Percentiles rank a stretch among this genome's conserved stretches.
phyloP scores from a whole-genome alignment of 345 rosid species.

The Moringa oleifera region DNA sequence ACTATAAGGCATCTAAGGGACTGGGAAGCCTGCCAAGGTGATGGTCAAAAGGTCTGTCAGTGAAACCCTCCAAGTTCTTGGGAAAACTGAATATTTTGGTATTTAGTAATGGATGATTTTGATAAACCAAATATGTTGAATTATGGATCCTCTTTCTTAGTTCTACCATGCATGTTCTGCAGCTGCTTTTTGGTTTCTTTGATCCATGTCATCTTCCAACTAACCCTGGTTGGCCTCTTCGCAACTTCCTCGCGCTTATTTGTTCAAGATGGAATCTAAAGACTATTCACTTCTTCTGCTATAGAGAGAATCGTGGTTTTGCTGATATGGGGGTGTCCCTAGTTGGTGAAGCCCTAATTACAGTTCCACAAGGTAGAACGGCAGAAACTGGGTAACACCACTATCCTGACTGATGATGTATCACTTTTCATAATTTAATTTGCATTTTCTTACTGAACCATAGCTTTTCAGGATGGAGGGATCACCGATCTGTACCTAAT shows the following conservation, averaged over 20 bases:
- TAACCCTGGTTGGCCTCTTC: constrained; percentile 97
- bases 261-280: constrained; percentile 68
- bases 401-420: constrained; percentile 11
- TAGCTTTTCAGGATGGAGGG: constrained; percentile 42
- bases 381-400: constrained; percentile 32
- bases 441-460: constrained; percentile 8
- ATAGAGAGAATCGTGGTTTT: constrained; percentile 87
- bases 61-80: constrained; percentile 1
- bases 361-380: constrained; percentile 59
- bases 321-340: constrained; percentile 78
- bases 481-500: constrained; percentile 42
- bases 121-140: not conserved
- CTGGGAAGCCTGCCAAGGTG: constrained; percentile 56
- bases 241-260: constrained; percentile 79
- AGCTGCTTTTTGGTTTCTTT: constrained; percentile 84
- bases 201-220: constrained; percentile 88
- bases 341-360: constrained; percentile 66
- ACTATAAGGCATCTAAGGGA: constrained; percentile 61
- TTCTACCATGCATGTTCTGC: constrained; percentile 18
- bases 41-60: constrained; percentile 61
- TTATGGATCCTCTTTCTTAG: constrained; percentile 8
- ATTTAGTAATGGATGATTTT: not conserved
- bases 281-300: constrained; percentile 65
- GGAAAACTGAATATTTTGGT: not conserved
- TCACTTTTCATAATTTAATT: not conserved